Conservation (phyloP, 1,284 basidiomycete genomes). For the Retiboletus flavoniger region DNA sequence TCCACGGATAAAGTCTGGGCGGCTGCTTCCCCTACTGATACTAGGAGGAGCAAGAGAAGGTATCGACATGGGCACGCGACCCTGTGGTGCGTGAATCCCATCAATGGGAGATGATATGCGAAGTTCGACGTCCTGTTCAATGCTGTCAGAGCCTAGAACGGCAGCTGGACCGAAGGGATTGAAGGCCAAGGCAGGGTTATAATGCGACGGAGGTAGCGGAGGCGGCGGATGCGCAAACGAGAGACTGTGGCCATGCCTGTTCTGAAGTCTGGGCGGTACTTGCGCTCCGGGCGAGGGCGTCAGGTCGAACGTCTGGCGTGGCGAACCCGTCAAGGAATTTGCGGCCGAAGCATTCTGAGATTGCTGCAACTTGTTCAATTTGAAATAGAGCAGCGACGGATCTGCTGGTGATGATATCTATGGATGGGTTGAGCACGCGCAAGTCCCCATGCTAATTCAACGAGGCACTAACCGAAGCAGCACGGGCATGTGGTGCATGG, state of each 20-base stretch:
- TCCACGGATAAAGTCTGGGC: constrained; percentile 71
- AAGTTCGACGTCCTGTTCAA: constrained; percentile 27
- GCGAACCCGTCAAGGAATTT: constrained; percentile 60
- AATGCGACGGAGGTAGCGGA: constrained; percentile 35
- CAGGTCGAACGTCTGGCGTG: constrained; percentile 53
- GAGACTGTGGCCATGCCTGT: constrained; percentile 67
- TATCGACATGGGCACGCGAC: constrained; percentile 51
- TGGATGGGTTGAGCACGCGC: constrained; percentile 4
- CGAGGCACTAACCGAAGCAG: constrained; percentile 63
- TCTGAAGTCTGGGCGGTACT: constrained; percentile 45
- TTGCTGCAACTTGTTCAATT: constrained; percentile 77
- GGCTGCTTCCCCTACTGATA: constrained; percentile 48
- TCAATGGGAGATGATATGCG: constrained; percentile 22
- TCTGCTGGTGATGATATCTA: constrained; percentile 85
- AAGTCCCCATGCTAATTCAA: constrained; percentile 19
- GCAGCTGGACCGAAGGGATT: constrained; percentile 65
- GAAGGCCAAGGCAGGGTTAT: constrained; percentile 42
- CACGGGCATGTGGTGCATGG: constrained; percentile 70
- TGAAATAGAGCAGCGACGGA: constrained; percentile 73
- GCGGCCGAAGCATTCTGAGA: constrained; percentile 55
- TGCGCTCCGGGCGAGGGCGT: constrained; percentile 52
- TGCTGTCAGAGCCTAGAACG: constrained; percentile 51
- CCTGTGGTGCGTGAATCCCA: constrained; percentile 58
- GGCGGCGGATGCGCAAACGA: constrained; percentile 60
- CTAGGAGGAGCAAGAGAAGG: constrained; percentile 48